A percentile compares a stretch with the other conserved stretches of the same genome.
Evolutionary conservation across 306 rosid genomes (phyloP).

Genomic region (Alnus rubra): DNA sequence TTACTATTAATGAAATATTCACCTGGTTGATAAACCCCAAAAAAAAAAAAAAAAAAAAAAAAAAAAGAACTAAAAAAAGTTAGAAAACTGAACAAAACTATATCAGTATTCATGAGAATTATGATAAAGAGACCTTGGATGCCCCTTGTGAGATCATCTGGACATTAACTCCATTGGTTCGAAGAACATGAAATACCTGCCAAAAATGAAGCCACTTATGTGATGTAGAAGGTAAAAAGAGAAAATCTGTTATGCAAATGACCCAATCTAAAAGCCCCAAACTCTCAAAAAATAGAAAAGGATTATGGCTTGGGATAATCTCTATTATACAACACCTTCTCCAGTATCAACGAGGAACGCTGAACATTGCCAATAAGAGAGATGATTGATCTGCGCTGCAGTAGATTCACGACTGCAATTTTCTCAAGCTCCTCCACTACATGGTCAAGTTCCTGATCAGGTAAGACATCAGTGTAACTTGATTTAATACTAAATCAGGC

Average conservation of each 20-base stretch:
- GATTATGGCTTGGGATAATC: constrained; percentile 6
- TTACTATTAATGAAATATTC: constrained; percentile 86
- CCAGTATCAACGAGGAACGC: constrained; percentile 87
- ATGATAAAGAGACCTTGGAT: constrained; percentile 67
- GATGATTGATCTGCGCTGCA: constrained; percentile 84
- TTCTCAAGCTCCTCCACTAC: constrained; percentile 94
- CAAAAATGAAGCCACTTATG: constrained; percentile 22
- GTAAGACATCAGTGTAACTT: neutral
- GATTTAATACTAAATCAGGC: neutral
- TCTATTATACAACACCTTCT: constrained; percentile 56
- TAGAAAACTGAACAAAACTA: neutral
- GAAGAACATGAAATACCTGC: constrained; percentile 85
- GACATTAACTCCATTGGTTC: constrained; percentile 78
- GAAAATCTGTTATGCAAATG: neutral
- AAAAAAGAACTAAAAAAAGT: neutral
- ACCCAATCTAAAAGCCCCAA: neutral
- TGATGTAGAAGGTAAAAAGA: neutral
- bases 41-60: constrained; percentile 15
- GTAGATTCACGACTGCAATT: constrained; percentile 89
- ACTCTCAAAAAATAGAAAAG: neutral
- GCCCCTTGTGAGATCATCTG: constrained; percentile 99
- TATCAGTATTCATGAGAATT: constrained; percentile 15
- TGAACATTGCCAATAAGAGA: constrained; percentile 97
- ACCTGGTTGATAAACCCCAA: constrained; percentile 52
- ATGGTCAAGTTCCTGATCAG: constrained; percentile 84